Conservation (phyloP, 768 basidiomycete genomes). For the Paxillus rubicundulus region DNA sequence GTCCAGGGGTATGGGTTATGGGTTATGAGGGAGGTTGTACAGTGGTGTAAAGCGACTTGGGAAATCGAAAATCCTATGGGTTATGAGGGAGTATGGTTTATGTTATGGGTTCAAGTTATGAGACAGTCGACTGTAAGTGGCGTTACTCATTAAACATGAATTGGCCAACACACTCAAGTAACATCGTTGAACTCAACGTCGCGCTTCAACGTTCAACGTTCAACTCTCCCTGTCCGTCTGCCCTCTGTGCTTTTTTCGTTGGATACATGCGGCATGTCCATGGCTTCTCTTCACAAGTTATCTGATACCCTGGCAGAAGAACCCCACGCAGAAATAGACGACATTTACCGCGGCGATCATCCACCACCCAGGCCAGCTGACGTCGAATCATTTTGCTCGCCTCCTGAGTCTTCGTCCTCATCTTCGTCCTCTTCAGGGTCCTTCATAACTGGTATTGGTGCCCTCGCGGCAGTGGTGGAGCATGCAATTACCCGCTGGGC, state of each 20-base stretch:
- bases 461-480: constrained; percentile 62
- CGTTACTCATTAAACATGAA: neutral
- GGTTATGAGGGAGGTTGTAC: too few relatives aligned
- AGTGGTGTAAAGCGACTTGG: too few relatives aligned
- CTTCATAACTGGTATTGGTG: constrained; percentile 40
- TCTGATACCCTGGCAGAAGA: constrained; percentile 3
- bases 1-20: too few relatives aligned
- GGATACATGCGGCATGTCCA: neutral
- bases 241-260: neutral
- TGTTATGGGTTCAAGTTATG: too few relatives aligned
- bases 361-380: constrained; percentile 32
- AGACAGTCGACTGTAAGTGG: neutral
- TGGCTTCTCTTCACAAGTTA: neutral
- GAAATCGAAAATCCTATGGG: too few relatives aligned
- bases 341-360: constrained; percentile 61
- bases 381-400: constrained; percentile 27
- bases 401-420: constrained; percentile 32
- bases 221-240: neutral
- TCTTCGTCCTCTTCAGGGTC: constrained; percentile 37
- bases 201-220: neutral
- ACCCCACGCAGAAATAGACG: constrained; percentile 32
- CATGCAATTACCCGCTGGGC: constrained; percentile 74
- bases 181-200: neutral
- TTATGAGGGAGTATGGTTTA: too few relatives aligned
- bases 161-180: too few relatives aligned